These are phyloP conservation scores for Fusarium caatingaense DNA, from an alignment of 2,329 filamentous ascomycete genomes.

Conservation along the genomic window DNA sequence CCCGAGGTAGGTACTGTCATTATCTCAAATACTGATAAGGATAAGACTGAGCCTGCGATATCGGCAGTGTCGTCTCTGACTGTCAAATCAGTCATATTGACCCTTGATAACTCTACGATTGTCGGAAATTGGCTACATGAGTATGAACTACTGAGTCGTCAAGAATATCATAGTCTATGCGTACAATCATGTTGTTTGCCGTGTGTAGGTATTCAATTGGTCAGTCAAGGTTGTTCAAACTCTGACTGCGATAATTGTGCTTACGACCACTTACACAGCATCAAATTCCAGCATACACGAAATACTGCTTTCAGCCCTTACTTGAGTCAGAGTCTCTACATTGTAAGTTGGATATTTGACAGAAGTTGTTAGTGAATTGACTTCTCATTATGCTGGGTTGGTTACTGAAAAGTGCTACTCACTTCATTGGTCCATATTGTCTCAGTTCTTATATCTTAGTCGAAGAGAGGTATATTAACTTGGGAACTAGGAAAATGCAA, in stretches of 20 bases:
- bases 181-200: background rate
- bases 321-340: background rate
- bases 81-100: background rate
- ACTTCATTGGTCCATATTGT: background rate
- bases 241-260: background rate
- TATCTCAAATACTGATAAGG: background rate
- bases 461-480: background rate
- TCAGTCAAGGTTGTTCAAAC: too few relatives aligned
- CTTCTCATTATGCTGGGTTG: background rate
- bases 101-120: background rate
- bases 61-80: background rate
- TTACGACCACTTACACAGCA: background rate
- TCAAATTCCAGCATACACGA: background rate
- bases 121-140: background rate
- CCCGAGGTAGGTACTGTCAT: background rate
- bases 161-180: background rate
- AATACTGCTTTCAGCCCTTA: background rate
- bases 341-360: background rate
- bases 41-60: constrained; percentile 13
- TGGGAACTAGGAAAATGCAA: background rate
- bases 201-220: background rate
- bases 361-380: background rate
- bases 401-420: background rate
- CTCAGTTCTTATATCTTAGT: background rate
- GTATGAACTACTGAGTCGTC: background rate